phyloP scores from a whole-genome alignment of 2,329 filamentous ascomycete genomes.

The Mycogone perniciosa region DNA sequence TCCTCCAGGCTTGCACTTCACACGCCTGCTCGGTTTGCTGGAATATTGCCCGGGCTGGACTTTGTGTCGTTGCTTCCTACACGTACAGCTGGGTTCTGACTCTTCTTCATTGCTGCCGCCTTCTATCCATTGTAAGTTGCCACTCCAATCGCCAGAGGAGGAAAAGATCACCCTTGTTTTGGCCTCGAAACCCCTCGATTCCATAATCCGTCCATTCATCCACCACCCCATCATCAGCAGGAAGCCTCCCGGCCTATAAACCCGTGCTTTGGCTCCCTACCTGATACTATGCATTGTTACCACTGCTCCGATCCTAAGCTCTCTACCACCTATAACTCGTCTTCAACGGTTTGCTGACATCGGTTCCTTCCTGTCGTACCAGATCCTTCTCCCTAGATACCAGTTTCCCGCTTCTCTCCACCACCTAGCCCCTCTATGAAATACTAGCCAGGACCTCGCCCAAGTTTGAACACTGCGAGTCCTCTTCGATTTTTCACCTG shows the following conservation, averaged over 20 bases:
- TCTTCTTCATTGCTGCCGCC: neutral
- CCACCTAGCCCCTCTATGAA: constrained; percentile 3
- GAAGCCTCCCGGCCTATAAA: neutral
- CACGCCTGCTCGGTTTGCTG: constrained; percentile 29
- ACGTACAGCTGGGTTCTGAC: neutral
- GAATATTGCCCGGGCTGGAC: constrained; percentile 32
- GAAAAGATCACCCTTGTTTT: constrained; percentile 1
- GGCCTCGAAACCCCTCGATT: neutral
- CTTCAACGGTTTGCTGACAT: constrained; percentile 7
- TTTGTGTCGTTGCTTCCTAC: constrained; percentile 13
- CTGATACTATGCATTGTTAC: constrained; percentile 2
- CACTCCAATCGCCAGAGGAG: neutral
- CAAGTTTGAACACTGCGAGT: neutral
- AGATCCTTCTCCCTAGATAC: constrained; percentile 6
- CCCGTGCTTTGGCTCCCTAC: neutral
- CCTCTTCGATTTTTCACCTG: neutral
- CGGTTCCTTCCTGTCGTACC: constrained; percentile 8
- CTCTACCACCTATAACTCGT: neutral
- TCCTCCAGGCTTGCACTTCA: constrained; percentile 14
- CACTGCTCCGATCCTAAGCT: neutral
- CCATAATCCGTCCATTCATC: neutral
- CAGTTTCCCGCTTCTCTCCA: constrained; percentile 6
- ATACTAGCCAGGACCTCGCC: constrained; percentile 1
- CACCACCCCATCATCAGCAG: neutral
- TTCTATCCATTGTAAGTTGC: constrained; percentile 10